Conservation (phyloP, 257 asterid genomes). For the Solanum tarapatanum region DNA sequence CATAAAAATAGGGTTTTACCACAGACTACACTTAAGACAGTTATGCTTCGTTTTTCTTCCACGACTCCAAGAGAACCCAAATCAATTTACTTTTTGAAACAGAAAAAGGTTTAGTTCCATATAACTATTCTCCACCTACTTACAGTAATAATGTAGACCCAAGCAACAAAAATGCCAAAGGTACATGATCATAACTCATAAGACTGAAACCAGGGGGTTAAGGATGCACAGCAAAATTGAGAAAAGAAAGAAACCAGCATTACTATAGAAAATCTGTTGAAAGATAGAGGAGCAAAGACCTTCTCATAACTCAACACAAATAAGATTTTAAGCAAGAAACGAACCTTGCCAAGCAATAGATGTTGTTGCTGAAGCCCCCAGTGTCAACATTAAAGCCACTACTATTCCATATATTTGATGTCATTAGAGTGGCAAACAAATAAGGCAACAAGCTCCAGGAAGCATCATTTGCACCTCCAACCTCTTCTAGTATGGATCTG, state of each 20-base stretch:
- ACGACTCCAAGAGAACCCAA: not conserved
- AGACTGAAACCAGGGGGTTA: not conserved
- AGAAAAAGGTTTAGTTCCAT: not conserved
- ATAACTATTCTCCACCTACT: not conserved
- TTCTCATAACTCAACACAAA: not conserved
- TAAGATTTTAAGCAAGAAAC: not conserved
- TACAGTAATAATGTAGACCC: not conserved
- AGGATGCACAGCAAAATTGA: not conserved
- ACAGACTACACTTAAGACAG: not conserved
- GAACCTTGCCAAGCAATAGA: slow-evolving; percentile 89
- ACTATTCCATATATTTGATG: slow-evolving; percentile 72
- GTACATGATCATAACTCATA: not conserved
- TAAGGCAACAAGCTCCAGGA: slow-evolving; percentile 95
- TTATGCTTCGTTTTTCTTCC: not conserved
- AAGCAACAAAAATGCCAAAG: not conserved
- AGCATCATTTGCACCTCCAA: slow-evolving; percentile 86
- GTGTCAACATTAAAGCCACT: slow-evolving; percentile 85
- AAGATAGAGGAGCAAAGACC: not conserved
- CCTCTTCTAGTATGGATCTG: slow-evolving; percentile 76
- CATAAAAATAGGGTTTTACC: not conserved
- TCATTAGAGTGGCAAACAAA: slow-evolving; percentile 82
- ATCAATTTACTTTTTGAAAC: not conserved
- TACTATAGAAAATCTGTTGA: not conserved
- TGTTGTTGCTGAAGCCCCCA: slow-evolving; percentile 91
- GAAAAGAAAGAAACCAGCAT: not conserved